These are phyloP conservation scores for Cephaloascus albidus DNA, from an alignment of 805 yeast genomes.

Conservation along the genomic window DNA sequence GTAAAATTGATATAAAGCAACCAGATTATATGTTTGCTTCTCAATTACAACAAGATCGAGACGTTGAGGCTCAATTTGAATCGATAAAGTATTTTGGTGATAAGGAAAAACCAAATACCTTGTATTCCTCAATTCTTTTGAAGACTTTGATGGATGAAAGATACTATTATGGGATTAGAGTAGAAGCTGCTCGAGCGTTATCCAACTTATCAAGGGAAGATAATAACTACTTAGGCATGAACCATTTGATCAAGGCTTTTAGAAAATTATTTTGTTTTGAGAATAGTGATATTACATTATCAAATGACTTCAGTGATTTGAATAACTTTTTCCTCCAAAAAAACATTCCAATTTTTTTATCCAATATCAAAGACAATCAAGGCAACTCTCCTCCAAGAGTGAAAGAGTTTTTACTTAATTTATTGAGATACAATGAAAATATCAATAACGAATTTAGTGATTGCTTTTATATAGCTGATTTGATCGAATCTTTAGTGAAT, in stretches of 20 bases:
- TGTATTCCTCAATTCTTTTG: slow-evolving; percentile 69
- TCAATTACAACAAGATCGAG: slow-evolving; percentile 89
- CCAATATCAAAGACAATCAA: slow-evolving; percentile 49
- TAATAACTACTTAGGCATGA: slow-evolving; percentile 61
- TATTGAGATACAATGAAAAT: slow-evolving; percentile 80
- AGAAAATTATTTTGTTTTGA: slow-evolving; percentile 67
- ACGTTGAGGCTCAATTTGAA: slow-evolving; percentile 90
- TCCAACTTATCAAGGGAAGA: slow-evolving; percentile 56
- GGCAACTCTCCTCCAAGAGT: slow-evolving; percentile 54
- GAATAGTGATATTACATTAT: slow-evolving; percentile 50
- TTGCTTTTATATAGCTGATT: slow-evolving; percentile 48
- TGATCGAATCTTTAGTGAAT: slow-evolving; percentile 45
- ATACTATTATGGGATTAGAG: slow-evolving; percentile 82
- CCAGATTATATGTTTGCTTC: slow-evolving; percentile 95
- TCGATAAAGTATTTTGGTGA: slow-evolving; percentile 68
- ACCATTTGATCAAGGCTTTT: slow-evolving; percentile 63
- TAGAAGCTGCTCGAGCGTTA: slow-evolving; percentile 77
- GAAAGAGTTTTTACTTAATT: slow-evolving; percentile 53
- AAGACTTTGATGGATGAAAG: slow-evolving; percentile 78
- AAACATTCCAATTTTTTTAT: slow-evolving; percentile 54
- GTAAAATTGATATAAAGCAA: slow-evolving; percentile 69
- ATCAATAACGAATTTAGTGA: slow-evolving; percentile 71
- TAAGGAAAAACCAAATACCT: slow-evolving; percentile 42
- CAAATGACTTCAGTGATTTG: slow-evolving; percentile 74
- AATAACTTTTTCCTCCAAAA: slow-evolving; percentile 61